Evolutionary conservation across 257 asterid genomes (phyloP).

Genomic region (Coffea canephora): DNA sequence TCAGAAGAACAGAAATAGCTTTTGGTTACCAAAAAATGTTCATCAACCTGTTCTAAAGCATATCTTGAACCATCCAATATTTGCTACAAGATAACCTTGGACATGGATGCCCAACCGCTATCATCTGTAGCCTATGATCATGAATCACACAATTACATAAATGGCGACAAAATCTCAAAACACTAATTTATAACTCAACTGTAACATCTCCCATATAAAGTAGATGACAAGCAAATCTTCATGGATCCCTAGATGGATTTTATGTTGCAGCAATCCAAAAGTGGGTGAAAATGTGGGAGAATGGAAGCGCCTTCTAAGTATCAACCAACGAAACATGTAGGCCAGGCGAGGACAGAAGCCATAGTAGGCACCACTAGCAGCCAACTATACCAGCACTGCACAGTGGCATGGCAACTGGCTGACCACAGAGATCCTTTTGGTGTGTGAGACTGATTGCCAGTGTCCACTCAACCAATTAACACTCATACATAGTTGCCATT

Average conservation of each 20-base stretch:
- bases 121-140: neutral
- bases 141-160: neutral
- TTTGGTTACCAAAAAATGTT: neutral
- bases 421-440: neutral
- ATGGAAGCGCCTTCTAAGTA: neutral
- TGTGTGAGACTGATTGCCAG: neutral
- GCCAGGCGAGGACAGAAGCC: neutral
- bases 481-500: neutral
- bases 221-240: neutral
- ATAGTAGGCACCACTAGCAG: neutral
- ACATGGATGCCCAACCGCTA: neutral
- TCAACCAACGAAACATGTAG: neutral
- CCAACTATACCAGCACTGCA: neutral
- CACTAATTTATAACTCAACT: neutral
- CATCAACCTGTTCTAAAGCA: neutral
- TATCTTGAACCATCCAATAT: neutral
- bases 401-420: neutral
- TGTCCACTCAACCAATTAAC: neutral
- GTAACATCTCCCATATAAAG: neutral
- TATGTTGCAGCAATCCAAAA: neutral
- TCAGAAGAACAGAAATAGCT: neutral
- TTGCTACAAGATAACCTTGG: neutral
- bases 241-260: neutral
- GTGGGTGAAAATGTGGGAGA: neutral
- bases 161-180: neutral